Conservation (phyloP, 352 stramenopile genomes). For the Phytophthora sp. region DNA sequence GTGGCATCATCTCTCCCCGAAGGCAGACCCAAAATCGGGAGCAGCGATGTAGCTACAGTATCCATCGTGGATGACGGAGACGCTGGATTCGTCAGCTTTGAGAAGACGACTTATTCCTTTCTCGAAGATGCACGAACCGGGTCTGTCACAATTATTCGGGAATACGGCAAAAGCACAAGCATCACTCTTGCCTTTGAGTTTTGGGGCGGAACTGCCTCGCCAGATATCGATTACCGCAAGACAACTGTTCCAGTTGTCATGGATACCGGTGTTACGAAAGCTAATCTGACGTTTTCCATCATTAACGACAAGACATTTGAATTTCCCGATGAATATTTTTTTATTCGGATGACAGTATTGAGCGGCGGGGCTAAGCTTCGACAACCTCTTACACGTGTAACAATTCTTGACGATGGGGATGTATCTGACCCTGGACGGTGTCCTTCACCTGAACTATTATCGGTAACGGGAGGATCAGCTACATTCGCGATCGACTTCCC, state of each 20-base stretch:
- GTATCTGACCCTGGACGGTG: conserved; percentile 41
- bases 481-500: conserved; percentile 41
- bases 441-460: conserved; percentile 24
- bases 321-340: conserved; percentile 57
- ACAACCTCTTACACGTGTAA: conserved; percentile 30
- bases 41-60: conserved; percentile 37
- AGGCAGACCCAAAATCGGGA: conserved; percentile 41
- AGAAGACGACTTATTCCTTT: conserved; percentile 34
- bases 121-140: conserved; percentile 40
- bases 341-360: conserved; percentile 37
- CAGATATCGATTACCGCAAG: conserved; percentile 57
- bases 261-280: conserved; percentile 42
- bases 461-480: conserved; percentile 48
- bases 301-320: conserved; percentile 68
- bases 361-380: conserved; percentile 36
- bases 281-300: conserved; percentile 52
- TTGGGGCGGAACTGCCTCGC: conserved; percentile 41
- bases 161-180: conserved; percentile 45
- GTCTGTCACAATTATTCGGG: conserved; percentile 51
- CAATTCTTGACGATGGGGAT: conserved; percentile 66
- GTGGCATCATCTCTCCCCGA: conserved; percentile 15
- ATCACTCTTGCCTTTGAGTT: conserved; percentile 52
- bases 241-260: conserved; percentile 35
- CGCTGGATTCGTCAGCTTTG: conserved; percentile 62
- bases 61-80: conserved; percentile 71